A percentile compares a stretch with the other conserved stretches of the same genome.
These are phyloP conservation scores for Torulaspora maleeae DNA, from an alignment of 805 yeast species.

Conservation along the genomic window DNA sequence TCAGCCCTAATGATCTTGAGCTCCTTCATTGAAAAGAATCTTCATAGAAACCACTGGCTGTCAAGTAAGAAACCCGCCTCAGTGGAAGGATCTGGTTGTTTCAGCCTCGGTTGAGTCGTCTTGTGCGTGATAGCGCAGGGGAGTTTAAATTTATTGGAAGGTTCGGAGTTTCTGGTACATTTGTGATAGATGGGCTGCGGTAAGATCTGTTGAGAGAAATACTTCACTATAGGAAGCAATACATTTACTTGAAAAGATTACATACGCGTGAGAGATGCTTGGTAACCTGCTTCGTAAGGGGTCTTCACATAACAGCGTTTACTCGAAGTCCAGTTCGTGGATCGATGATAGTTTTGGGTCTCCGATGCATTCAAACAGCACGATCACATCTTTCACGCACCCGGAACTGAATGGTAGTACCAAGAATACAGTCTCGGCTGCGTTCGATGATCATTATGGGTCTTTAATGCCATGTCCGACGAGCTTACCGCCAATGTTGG, in stretches of 20 bases:
- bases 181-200: slow-evolving; percentile 5
- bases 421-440: background rate
- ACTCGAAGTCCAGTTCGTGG: background rate
- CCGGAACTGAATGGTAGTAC: slow-evolving; percentile 2
- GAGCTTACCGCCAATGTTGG: slow-evolving; percentile 20
- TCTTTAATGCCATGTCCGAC: slow-evolving; percentile 4
- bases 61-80: background rate
- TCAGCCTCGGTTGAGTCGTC: background rate
- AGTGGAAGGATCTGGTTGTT: background rate
- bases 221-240: background rate
- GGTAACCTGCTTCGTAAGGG: slow-evolving; percentile 12
- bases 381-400: slow-evolving; percentile 1
- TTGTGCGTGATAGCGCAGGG: background rate
- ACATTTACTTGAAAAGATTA: background rate
- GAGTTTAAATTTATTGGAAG: background rate
- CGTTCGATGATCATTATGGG: slow-evolving; percentile 5
- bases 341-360: slow-evolving; percentile 3
- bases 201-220: slow-evolving; percentile 4
- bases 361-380: slow-evolving; percentile 6
- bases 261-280: slow-evolving; percentile 6
- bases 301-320: slow-evolving; percentile 2
- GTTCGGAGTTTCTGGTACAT: background rate
- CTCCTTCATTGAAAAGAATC: background rate
- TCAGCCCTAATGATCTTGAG: background rate
- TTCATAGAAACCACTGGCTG: background rate